Percentiles rank a stretch among this genome's conserved stretches.
Evolutionary conservation across 257 asterid genomes (phyloP).

Genomic region (Eustoma russellianum): DNA sequence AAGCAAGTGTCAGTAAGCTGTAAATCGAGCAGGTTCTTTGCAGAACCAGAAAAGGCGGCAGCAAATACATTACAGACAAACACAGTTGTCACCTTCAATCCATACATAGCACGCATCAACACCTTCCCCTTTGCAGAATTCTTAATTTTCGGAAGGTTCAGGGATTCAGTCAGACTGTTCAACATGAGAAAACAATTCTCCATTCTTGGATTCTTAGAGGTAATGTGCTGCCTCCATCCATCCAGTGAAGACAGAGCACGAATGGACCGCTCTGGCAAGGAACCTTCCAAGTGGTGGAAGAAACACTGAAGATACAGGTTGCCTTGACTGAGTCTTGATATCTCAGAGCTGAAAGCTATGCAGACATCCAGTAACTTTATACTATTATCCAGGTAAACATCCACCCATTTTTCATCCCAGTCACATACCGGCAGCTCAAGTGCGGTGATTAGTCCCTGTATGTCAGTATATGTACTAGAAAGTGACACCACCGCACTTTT

Average conservation of each 20-base stretch:
- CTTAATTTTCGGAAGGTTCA: slow-evolving; percentile 72
- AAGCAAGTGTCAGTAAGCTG: slow-evolving; percentile 31
- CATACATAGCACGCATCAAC: slow-evolving; percentile 79
- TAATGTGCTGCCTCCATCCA: slow-evolving; percentile 61
- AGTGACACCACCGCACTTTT: slow-evolving; percentile 48
- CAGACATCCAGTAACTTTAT: slow-evolving; percentile 70
- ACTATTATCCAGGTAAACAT: slow-evolving; percentile 66
- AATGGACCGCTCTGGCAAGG: slow-evolving; percentile 35
- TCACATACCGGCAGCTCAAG: slow-evolving; percentile 69
- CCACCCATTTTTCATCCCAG: slow-evolving; percentile 92
- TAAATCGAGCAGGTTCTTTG: slow-evolving; percentile 48
- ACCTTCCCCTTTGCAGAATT: slow-evolving; percentile 76
- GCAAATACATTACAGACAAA: slow-evolving; percentile 59
- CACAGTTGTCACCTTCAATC: slow-evolving; percentile 58
- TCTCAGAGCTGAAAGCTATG: slow-evolving; percentile 73
- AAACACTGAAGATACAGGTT: slow-evolving; percentile 57
- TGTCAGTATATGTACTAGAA: slow-evolving; percentile 57
- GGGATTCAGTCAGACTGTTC: slow-evolving; percentile 45
- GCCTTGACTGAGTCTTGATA: slow-evolving; percentile 67
- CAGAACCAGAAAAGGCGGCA: slow-evolving; percentile 62
- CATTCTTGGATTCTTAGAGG: slow-evolving; percentile 52
- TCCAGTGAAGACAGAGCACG: slow-evolving; percentile 57
- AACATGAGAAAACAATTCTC: slow-evolving; percentile 52
- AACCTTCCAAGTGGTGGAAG: slow-evolving; percentile 33
- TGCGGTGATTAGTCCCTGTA: slow-evolving; percentile 49